Evolutionary conservation across 1,284 basidiomycete genomes (phyloP).

Genomic region (Rhodotorula sp.): DNA sequence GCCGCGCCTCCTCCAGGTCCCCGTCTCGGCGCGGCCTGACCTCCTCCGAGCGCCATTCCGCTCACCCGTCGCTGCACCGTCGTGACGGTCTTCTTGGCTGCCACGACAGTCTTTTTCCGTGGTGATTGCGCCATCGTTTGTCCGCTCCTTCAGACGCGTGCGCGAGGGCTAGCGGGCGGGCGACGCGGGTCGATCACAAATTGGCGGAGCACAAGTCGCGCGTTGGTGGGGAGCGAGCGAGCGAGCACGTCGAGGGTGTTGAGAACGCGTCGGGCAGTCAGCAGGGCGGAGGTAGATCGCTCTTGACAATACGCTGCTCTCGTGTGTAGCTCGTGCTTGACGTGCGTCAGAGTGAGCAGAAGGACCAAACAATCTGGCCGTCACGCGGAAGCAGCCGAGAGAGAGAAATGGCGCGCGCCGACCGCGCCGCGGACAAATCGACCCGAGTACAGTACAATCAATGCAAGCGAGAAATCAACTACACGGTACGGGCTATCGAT

Average conservation of each 20-base stretch:
- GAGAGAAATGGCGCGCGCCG: no score
- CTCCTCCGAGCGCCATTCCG: neutral
- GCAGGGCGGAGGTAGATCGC: no score
- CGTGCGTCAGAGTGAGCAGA: no score
- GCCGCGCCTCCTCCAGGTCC: neutral
- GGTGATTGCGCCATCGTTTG: slow-evolving; percentile 11
- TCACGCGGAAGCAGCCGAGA: no score
- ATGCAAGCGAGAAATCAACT: no score
- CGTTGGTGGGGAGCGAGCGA: neutral
- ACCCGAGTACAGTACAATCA: no score
- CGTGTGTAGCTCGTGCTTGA: no score
- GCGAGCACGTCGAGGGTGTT: neutral
- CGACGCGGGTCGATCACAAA: slow-evolving; percentile 13
- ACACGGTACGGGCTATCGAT: no score
- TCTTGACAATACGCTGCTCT: no score
- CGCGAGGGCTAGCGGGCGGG: neutral
- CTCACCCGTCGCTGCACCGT: neutral
- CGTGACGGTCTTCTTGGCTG: slow-evolving; percentile 1
- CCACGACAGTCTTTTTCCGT: slow-evolving; percentile 3
- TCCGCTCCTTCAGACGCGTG: neutral
- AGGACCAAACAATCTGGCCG: no score
- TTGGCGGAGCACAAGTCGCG: neutral
- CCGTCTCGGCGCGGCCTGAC: neutral
- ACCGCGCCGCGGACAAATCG: no score
- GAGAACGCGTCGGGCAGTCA: no score